Evolutionary conservation across 2,329 filamentous ascomycete genomes (phyloP).

Genomic region (Mycosphaerella sp.): DNA sequence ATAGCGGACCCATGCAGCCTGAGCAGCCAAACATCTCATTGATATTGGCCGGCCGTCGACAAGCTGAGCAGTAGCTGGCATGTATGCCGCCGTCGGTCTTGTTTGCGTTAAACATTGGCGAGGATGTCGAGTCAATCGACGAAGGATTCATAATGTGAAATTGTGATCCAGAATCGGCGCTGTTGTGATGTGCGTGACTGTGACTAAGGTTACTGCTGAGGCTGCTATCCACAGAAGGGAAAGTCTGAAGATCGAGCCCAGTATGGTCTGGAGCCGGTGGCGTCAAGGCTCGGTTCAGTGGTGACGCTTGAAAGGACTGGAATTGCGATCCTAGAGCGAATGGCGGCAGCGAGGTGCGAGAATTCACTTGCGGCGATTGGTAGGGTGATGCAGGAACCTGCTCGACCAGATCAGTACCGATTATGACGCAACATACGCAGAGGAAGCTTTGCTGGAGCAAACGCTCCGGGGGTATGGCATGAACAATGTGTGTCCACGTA

Average conservation of each 20-base stretch:
- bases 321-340: slow-evolving; percentile 46
- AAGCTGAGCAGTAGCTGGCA: slow-evolving; percentile 75
- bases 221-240: slow-evolving; percentile 80
- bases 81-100: slow-evolving; percentile 7
- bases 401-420: slow-evolving; percentile 6
- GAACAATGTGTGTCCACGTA: slow-evolving; percentile 45
- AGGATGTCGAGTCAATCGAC: slow-evolving; percentile 42
- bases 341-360: slow-evolving; percentile 57
- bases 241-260: slow-evolving; percentile 54
- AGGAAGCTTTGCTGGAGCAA: background rate
- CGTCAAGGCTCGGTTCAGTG: slow-evolving; percentile 82
- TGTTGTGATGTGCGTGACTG: slow-evolving; percentile 30
- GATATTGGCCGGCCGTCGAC: slow-evolving; percentile 67
- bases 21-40: slow-evolving; percentile 89
- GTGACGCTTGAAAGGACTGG: slow-evolving; percentile 76
- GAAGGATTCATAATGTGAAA: slow-evolving; percentile 51
- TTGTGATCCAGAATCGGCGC: slow-evolving; percentile 56
- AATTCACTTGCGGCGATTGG: slow-evolving; percentile 45
- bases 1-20: slow-evolving; percentile 91
- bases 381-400: slow-evolving; percentile 47
- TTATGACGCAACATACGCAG: background rate
- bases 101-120: slow-evolving; percentile 44
- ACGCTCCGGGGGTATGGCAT: slow-evolving; percentile 4
- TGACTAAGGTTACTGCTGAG: slow-evolving; percentile 25
- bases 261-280: slow-evolving; percentile 54